Conservation (phyloP, 169 alveolate genomes). For the Cryptosporidium sp. region DNA sequence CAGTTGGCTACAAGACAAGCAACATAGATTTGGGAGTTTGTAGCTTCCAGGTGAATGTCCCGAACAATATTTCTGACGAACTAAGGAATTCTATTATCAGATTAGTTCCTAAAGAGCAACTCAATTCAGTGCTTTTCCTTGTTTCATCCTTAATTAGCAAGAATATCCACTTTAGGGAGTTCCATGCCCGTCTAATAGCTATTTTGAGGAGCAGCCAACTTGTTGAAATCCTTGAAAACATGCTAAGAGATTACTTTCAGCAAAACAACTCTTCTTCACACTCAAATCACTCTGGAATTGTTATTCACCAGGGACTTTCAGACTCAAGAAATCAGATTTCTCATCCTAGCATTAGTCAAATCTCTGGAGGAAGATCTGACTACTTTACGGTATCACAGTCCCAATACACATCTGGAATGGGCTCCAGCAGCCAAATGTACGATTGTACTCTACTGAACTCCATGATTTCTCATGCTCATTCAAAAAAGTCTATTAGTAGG, state of each 20-base stretch:
- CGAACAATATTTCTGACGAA: constrained; percentile 40
- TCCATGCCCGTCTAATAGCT: constrained; percentile 19
- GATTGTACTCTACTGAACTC: neutral
- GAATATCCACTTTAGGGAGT: constrained; percentile 15
- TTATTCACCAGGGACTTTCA: neutral
- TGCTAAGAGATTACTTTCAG: constrained; percentile 17
- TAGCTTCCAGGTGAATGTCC: constrained; percentile 54
- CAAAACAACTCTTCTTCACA: neutral
- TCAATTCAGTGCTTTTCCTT: constrained; percentile 29
- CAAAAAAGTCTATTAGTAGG: constrained; percentile 58
- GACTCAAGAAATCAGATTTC: neutral
- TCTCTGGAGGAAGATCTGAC: constrained; percentile 10
- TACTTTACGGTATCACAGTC: neutral
- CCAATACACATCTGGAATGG: neutral
- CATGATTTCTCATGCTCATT: constrained; percentile 1
- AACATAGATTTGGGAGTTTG: constrained; percentile 33
- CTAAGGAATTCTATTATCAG: constrained; percentile 34
- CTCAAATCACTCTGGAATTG: neutral
- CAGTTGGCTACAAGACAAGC: constrained; percentile 18
- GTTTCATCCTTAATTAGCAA: constrained; percentile 51
- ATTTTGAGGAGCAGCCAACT: constrained; percentile 47
- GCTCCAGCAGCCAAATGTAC: neutral
- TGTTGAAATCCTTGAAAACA: constrained; percentile 57
- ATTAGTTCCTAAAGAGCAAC: constrained; percentile 42
- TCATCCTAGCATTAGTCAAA: neutral